Base-by-base conservation (phyloP, 2,329 filamentous ascomycete genomes). In the Pleoardoris graminearum region DNA sequence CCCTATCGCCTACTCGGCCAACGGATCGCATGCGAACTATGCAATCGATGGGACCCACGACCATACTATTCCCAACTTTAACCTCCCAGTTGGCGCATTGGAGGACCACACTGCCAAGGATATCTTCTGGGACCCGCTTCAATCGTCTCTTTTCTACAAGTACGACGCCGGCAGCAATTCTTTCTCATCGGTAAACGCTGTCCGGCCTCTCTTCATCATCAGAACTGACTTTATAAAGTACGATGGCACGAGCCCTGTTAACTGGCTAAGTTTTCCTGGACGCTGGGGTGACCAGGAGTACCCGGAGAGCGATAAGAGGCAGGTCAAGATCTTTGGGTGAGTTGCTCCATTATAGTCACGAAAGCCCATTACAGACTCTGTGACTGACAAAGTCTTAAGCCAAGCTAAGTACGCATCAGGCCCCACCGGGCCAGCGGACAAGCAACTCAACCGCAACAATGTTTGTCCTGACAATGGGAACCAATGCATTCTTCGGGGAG, bases 11-110 rank as follows among this genome's bases (percentile, higher is more conserved):
- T 88, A 85, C 67, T 80, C 79, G 1, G 80, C 81, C 0, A 82
- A 82, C 43, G 86, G 85, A 7, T 81, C 80, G 0, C 86, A 89
- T 68, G 86, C 85, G 17, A 84, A 83, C 62, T 88, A 88, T 66
- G 83, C 84, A 16, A 82, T 79, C 6, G 44, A 70, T 11, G 85
- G 85, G 2, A 76, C 72, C 1, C 85, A 88, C 61, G 85, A 87
- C 63, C 84, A 87, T 62, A 81, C 80, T 0, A 85, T 87, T 49
- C 85, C 85, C 0, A 78, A 82, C 50, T 50, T 86, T 16, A 83
- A 85, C 52, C 74, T 86, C 7, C 82, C 82, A 0, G 80, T 79
- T 21, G 71, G 71, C 25, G 61, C 71, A 0, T 73, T 83, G 5
- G 66, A 86, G 2, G 75, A 81, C 36, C 80, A 87, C 61, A 77